These are phyloP conservation scores for Hymenoscyphus scutula DNA, from an alignment of 2,329 filamentous ascomycete species.

Conservation along the genomic window DNA sequence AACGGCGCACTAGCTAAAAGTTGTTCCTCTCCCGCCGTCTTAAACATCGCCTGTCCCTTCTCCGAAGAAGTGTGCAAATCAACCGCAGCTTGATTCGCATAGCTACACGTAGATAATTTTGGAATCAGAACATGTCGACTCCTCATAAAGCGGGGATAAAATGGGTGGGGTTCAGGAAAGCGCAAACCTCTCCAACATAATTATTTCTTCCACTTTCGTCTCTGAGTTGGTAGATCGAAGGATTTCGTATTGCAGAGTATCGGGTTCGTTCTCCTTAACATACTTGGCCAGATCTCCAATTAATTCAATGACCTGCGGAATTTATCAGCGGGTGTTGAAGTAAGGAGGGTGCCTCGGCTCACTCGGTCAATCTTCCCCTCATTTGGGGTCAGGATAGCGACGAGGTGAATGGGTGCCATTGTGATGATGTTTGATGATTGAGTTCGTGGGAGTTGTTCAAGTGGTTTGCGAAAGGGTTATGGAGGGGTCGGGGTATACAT, in stretches of 20 bases:
- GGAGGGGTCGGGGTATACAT: neutral
- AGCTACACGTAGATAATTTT: conserved; percentile 27
- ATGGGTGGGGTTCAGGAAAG: neutral
- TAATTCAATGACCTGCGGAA: conserved; percentile 29
- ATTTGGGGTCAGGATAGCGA: conserved; percentile 30
- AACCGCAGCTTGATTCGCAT: conserved; percentile 31
- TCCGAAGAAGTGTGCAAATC: conserved; percentile 27
- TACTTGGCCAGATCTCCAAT: conserved; percentile 25
- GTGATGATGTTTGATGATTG: neutral
- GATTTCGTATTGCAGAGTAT: conserved; percentile 31
- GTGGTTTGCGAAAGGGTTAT: neutral
- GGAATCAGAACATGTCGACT: neutral
- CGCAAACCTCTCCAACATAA: conserved; percentile 34
- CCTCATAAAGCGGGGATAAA: no score
- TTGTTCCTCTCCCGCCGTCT: conserved; percentile 28
- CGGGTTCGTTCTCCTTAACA: conserved; percentile 30
- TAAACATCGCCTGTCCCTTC: conserved; percentile 24
- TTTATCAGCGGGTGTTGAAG: conserved; percentile 3
- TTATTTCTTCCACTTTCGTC: conserved; percentile 30
- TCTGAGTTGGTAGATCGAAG: conserved; percentile 27
- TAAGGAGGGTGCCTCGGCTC: conserved; percentile 6
- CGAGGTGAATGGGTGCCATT: conserved; percentile 26
- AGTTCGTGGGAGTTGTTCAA: neutral
- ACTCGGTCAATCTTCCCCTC: conserved; percentile 32
- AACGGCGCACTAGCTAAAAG: conserved; percentile 26